Evolutionary conservation across 2,329 filamentous ascomycete species (phyloP).

Genomic region (Davidsoniella eucalypti): DNA sequence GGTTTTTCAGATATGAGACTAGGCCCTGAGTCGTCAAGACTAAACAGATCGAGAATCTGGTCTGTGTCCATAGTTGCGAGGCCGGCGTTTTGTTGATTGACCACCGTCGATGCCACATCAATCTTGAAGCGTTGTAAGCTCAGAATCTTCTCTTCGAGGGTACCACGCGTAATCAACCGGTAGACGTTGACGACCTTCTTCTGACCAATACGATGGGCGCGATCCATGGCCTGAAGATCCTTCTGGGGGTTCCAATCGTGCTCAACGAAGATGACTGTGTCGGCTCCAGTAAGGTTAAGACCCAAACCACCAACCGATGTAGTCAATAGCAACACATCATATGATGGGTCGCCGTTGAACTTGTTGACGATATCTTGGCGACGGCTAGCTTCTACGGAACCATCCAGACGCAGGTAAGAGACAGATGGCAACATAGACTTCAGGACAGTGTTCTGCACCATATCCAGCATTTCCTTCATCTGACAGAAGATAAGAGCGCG

Average conservation of each 20-base stretch:
- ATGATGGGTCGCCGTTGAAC: constrained; percentile 94
- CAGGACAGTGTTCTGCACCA: constrained; percentile 88
- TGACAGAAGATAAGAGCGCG: constrained; percentile 95
- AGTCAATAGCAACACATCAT: constrained; percentile 83
- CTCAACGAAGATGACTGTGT: constrained; percentile 98
- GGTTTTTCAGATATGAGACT: constrained; percentile 40
- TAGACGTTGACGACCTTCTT: constrained; percentile 99
- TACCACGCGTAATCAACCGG: constrained; percentile 86
- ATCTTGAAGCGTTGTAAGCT: constrained; percentile 99
- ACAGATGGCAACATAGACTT: constrained; percentile 83
- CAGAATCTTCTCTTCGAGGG: constrained; percentile 94
- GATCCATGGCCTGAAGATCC: constrained; percentile 97
- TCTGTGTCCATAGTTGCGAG: constrained; percentile 94
- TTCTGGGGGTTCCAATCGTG: constrained; percentile 99
- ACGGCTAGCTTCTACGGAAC: constrained; percentile 78
- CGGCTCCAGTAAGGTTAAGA: constrained; percentile 86
- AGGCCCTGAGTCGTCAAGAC: constrained; percentile 62
- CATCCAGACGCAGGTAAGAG: constrained; percentile 86
- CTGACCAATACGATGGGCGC: constrained; percentile 92
- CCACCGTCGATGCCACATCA: constrained; percentile 91
- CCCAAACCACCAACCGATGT: constrained; percentile 91
- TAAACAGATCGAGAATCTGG: constrained; percentile 94
- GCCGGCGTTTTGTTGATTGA: constrained; percentile 97
- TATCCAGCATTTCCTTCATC: constrained; percentile 99
- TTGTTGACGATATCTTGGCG: constrained; percentile 97